Conservation (phyloP, 257 asterid genomes). For the Capsicum baccatum region DNA sequence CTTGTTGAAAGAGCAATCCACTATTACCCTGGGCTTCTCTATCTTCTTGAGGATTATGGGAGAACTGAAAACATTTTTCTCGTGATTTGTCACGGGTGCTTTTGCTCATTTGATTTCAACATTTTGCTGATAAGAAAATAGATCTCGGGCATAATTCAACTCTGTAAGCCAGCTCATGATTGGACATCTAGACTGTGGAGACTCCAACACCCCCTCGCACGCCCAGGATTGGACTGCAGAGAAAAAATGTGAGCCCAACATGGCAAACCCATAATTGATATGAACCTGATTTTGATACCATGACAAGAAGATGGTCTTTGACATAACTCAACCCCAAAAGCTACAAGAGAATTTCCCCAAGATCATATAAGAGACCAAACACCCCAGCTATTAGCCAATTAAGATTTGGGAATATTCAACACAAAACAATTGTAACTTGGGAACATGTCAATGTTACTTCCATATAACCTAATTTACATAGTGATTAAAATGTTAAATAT, state of each 20-base stretch:
- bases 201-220: neutral
- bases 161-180: neutral
- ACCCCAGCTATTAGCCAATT: neutral
- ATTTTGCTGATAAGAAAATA: neutral
- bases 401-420: neutral
- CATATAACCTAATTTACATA: neutral
- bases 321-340: neutral
- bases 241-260: neutral
- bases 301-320: neutral
- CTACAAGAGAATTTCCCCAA: neutral
- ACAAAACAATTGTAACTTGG: slow-evolving; percentile 10
- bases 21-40: neutral
- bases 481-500: neutral
- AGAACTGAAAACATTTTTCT: neutral
- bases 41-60: neutral
- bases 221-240: neutral
- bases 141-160: neutral
- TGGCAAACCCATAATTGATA: neutral
- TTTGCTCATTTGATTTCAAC: neutral
- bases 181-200: neutral
- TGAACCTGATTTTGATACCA: neutral
- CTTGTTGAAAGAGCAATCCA: neutral
- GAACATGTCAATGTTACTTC: neutral
- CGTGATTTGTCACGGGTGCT: neutral
- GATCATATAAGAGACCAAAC: neutral